phyloP scores from a whole-genome alignment of 208 protist genomes.

The Herpetomonas muscarum region DNA sequence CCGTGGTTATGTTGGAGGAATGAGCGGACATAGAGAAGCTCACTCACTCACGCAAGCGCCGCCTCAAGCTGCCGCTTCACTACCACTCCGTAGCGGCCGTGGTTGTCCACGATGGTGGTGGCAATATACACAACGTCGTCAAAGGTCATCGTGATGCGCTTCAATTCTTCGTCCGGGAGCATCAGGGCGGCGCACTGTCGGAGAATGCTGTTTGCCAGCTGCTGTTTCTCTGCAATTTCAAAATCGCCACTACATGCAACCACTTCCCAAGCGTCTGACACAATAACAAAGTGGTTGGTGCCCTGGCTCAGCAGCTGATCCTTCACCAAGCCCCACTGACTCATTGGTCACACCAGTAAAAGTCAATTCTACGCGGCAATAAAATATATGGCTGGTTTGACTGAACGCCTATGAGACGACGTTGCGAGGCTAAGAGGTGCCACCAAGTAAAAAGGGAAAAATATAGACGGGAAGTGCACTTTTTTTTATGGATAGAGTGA shows the following conservation, averaged over 20 bases:
- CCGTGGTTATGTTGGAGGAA: neutral
- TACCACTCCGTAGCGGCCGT: conserved; percentile 53
- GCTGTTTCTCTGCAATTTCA: conserved; percentile 52
- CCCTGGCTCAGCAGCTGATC: conserved; percentile 81
- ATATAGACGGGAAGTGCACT: too few relatives aligned
- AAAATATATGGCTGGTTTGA: neutral
- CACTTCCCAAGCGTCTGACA: conserved; percentile 56
- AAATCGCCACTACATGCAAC: conserved; percentile 82
- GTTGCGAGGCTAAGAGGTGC: too few relatives aligned
- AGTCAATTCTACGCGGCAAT: neutral
- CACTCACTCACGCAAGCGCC: conserved; percentile 4
- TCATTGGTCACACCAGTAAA: conserved; percentile 39
- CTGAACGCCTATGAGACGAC: too few relatives aligned
- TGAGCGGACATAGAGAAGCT: neutral
- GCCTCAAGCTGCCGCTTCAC: conserved; percentile 41
- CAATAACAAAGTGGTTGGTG: conserved; percentile 81
- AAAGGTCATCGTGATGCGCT: conserved; percentile 74
- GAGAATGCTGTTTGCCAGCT: conserved; percentile 64
- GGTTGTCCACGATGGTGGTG: conserved; percentile 43
- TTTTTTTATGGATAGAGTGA: too few relatives aligned
- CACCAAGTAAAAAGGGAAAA: too few relatives aligned
- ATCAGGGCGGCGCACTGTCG: conserved; percentile 65
- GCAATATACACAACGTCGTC: conserved; percentile 76
- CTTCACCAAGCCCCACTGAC: conserved; percentile 65
- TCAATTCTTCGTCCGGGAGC: conserved; percentile 42